Percentiles rank a stretch among this genome's conserved stretches.
phyloP scores from a whole-genome alignment of 306 rosid species.

The Urtica urens region DNA sequence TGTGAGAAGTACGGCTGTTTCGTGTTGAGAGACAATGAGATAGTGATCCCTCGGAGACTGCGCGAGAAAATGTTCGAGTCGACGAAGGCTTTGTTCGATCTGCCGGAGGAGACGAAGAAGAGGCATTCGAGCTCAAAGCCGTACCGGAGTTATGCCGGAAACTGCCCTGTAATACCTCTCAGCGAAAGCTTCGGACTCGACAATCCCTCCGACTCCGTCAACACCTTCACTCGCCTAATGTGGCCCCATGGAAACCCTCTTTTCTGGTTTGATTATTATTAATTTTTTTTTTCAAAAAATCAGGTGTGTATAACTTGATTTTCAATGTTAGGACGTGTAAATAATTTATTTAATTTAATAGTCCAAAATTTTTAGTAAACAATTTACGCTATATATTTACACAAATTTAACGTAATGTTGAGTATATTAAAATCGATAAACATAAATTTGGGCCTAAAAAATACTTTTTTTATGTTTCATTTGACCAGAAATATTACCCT shows the following conservation, averaged over 20 bases:
- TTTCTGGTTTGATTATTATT: slow-evolving; percentile 24
- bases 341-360: too few relatives aligned
- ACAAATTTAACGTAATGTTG: too few relatives aligned
- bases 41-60: not conserved
- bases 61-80: slow-evolving; percentile 18
- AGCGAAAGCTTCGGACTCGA: slow-evolving; percentile 40
- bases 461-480: too few relatives aligned
- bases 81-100: slow-evolving; percentile 32
- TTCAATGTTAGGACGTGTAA: too few relatives aligned
- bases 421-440: too few relatives aligned
- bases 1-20: slow-evolving; percentile 26
- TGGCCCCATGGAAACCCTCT: slow-evolving; percentile 43
- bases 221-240: slow-evolving; percentile 35
- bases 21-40: slow-evolving; percentile 7
- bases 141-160: slow-evolving; percentile 26
- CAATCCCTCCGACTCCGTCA: slow-evolving; percentile 3
- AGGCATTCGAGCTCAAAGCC: slow-evolving; percentile 20
- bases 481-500: too few relatives aligned
- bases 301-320: too few relatives aligned
- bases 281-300: not conserved
- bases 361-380: too few relatives aligned
- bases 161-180: slow-evolving; percentile 13
- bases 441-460: too few relatives aligned
- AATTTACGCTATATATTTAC: too few relatives aligned
- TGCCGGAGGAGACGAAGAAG: slow-evolving; percentile 39